Evolutionary conservation across 352 stramenopile species (phyloP), one percentile per base, ranked within the genome.

Genomic region (Globisporangium ultimum): DNA sequence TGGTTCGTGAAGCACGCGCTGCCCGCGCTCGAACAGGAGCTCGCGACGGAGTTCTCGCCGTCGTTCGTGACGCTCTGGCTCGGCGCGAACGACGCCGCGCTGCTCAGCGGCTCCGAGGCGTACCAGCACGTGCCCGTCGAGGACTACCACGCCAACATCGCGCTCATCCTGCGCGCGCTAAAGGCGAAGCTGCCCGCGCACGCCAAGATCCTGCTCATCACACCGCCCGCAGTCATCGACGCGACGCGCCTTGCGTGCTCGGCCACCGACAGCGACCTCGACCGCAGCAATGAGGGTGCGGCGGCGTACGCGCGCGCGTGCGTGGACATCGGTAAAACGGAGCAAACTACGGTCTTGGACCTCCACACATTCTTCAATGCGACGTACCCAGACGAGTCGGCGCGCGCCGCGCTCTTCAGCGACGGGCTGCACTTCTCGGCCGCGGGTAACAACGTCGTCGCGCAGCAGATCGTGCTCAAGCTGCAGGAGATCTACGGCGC

Each of bases 61-160:
- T 60, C 61, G 4, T 36, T 90, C 12, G 66, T 88, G 21, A 84
- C 71, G 21, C 40, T 89, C 11, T 88, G 72, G 69, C 63, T 87
- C 6, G 80, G 80, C 17, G 70, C 80, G 21, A 90, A 90, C 63
- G 80, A 90, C 52, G 76, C 80, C 2, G 73, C 71, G 5, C 60
- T 79, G 12, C 12, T 49, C 4, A 50, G 71, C n/a, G 76, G 78
- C 22, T 38, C 52, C 11, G 59, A 63, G 28, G 53, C 60, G 22
- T 53, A 53, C 13, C 71, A 79, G 42, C 66, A 83, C 49, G 74
- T 90, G 17, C 68, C 74, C 12, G 15, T 87, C 3, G 66, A 74
- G 20, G 66, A 68, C 21, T 90, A 77, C 58, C n/a, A 32, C 1
- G 28, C 48, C 12, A 88, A 90, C 56, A 55, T 82, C 18, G 59